phyloP scores from a whole-genome alignment of 495 filamentous ascomycete genomes.

The Aspergillus mulundensis region DNA sequence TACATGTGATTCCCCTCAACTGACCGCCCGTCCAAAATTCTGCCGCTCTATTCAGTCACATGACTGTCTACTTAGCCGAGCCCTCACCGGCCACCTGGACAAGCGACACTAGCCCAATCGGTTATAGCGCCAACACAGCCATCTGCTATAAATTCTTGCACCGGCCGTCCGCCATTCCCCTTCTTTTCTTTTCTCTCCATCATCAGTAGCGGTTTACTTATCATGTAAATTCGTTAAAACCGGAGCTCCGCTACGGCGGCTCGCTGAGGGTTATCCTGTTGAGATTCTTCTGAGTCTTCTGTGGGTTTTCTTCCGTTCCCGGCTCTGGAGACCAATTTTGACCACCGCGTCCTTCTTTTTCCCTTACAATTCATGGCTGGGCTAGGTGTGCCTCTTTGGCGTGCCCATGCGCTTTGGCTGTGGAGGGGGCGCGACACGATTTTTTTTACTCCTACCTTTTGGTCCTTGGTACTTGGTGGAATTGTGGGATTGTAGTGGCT shows the following conservation, averaged over 20 bases:
- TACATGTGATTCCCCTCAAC: background rate
- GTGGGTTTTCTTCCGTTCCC: constrained; percentile 51
- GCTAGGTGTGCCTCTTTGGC: constrained; percentile 40
- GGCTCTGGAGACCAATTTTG: constrained; percentile 37
- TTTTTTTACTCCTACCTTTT: constrained; percentile 12
- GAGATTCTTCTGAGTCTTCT: constrained; percentile 24
- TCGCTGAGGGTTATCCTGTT: constrained; percentile 48
- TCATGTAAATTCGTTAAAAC: constrained; percentile 34
- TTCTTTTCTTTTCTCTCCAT: constrained; percentile 40
- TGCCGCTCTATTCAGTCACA: background rate
- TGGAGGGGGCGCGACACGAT: constrained; percentile 45
- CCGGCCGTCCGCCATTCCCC: background rate
- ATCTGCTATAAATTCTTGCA: constrained; percentile 24
- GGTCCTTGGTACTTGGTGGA: background rate
- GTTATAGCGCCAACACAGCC: constrained; percentile 23
- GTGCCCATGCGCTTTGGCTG: constrained; percentile 46
- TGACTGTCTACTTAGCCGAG: background rate
- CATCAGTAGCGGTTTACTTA: constrained; percentile 54
- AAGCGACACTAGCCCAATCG: constrained; percentile 18
- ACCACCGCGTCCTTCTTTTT: constrained; percentile 39
- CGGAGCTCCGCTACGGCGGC: constrained; percentile 42
- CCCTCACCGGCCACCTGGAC: constrained; percentile 1
- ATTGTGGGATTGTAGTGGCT: background rate
- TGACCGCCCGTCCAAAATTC: background rate
- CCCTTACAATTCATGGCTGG: constrained; percentile 42